Conservation (phyloP, 768 basidiomycete genomes). For the Rhodotorula sphaerocarpa region DNA sequence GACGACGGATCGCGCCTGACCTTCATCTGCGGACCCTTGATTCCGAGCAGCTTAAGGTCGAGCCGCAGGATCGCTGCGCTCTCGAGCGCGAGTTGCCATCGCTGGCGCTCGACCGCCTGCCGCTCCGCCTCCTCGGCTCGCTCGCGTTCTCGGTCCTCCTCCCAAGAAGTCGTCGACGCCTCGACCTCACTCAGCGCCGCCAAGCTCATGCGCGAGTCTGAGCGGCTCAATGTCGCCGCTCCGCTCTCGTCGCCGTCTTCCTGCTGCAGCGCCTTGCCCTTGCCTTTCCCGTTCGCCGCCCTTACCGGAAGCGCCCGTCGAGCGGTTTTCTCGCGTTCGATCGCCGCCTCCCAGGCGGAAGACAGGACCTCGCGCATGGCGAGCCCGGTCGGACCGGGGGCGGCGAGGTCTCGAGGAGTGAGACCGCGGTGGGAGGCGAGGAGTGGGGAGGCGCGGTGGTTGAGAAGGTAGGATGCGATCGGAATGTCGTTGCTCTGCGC, state of each 20-base stretch:
- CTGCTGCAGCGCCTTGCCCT: not conserved
- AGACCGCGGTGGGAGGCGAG: slow-evolving; percentile 66
- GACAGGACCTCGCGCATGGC: slow-evolving; percentile 79
- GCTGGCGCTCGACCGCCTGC: slow-evolving; percentile 33
- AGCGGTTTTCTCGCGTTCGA: slow-evolving; percentile 48
- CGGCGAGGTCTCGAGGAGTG: slow-evolving; percentile 81
- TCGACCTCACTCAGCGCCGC: slow-evolving; percentile 51
- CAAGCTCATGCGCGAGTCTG: not conserved
- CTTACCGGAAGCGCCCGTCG: too few species aligned
- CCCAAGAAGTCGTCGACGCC: slow-evolving; percentile 43
- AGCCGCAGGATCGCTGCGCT: slow-evolving; percentile 44
- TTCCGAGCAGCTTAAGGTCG: slow-evolving; percentile 53
- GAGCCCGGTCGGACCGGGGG: slow-evolving; percentile 67
- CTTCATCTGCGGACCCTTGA: too few species aligned
- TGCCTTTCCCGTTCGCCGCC: not conserved
- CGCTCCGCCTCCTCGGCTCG: slow-evolving; percentile 29
- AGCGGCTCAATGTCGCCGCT: not conserved
- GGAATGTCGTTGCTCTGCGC: slow-evolving; percentile 81
- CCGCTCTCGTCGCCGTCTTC: not conserved
- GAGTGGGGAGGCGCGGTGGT: slow-evolving; percentile 78
- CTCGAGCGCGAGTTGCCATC: slow-evolving; percentile 50
- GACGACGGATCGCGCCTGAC: too few species aligned
- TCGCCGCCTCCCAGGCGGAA: slow-evolving; percentile 69
- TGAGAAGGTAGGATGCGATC: slow-evolving; percentile 82
- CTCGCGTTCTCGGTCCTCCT: slow-evolving; percentile 4